Conservation (phyloP, 2,329 filamentous ascomycete genomes). For the Fusarium beomiforme region DNA sequence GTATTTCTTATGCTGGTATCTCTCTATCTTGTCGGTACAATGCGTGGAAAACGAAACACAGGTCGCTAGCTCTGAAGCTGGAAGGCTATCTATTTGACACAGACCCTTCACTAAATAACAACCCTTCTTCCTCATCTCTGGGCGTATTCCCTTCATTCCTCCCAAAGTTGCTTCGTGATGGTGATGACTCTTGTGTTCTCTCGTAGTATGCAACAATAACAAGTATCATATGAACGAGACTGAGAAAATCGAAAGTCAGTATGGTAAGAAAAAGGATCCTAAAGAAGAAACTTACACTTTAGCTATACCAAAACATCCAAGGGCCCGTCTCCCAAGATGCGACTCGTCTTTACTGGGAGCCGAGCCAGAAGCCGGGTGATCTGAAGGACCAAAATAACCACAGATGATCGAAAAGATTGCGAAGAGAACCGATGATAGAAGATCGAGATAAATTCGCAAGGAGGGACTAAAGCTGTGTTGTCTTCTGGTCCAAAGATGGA, state of each 20-base stretch:
- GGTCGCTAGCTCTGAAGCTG: neutral
- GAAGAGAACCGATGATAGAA: neutral
- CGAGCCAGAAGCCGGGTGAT: neutral
- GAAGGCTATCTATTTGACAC: neutral
- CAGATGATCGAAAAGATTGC: neutral
- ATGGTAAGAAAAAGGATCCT: neutral
- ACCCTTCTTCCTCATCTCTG: slow-evolving; percentile 13
- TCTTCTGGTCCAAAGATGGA: slow-evolving; percentile 9
- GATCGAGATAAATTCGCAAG: neutral
- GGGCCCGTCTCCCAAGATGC: slow-evolving; percentile 9
- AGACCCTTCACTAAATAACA: neutral
- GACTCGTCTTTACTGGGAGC: slow-evolving; percentile 21
- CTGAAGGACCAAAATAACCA: slow-evolving; percentile 5
- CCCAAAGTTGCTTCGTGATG: neutral
- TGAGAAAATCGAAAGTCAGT: neutral
- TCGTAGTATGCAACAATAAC: slow-evolving; percentile 16
- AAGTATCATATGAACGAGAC: slow-evolving; percentile 12
- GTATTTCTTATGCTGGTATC: neutral
- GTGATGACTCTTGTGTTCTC: neutral
- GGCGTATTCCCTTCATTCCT: neutral
- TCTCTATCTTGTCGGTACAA: neutral
- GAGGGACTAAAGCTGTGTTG: neutral
- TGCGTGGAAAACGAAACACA: neutral
- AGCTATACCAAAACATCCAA: slow-evolving; percentile 23
- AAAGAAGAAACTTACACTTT: slow-evolving; percentile 13